Evolutionary conservation across 768 basidiomycete genomes (phyloP).

Genomic region (Psilocybe cubensis): DNA sequence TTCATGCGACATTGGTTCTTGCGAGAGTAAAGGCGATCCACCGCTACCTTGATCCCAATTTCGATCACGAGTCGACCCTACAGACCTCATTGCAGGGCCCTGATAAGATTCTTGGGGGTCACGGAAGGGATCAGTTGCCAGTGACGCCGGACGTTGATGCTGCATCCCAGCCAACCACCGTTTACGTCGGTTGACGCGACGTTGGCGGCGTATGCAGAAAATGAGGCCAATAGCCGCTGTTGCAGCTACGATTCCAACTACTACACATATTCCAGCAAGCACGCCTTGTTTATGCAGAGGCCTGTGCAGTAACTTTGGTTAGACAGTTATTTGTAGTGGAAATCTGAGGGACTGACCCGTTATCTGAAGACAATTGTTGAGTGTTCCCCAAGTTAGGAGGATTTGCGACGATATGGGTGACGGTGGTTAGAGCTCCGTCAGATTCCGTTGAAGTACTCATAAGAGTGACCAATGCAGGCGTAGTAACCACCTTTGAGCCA

Average conservation of each 20-base stretch:
- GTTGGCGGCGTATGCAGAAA: conserved; percentile 46
- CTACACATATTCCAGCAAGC: conserved; percentile 76
- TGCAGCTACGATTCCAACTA: conserved; percentile 59
- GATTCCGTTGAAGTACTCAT: conserved; percentile 47
- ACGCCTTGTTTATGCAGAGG: conserved; percentile 72
- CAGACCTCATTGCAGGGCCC: conserved; percentile 22
- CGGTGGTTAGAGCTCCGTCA: conserved; percentile 47
- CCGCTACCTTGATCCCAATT: conserved; percentile 16
- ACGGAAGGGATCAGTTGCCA: conserved; percentile 39
- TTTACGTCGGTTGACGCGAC: conserved; percentile 37
- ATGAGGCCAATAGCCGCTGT: conserved; percentile 47
- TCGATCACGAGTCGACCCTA: conserved; percentile 8
- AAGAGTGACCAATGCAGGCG: conserved; percentile 51
- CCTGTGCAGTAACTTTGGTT: conserved; percentile 29
- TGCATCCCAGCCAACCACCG: conserved; percentile 41
- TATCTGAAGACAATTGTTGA: conserved; percentile 9
- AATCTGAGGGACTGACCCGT: conserved; percentile 10
- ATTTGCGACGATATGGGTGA: conserved; percentile 59
- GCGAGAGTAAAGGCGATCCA: conserved; percentile 4
- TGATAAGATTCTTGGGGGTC: conserved; percentile 18
- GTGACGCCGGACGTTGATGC: conserved; percentile 31
- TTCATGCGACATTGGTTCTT: conserved; percentile 11
- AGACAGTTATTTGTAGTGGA: background rate
- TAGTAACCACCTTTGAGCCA: conserved; percentile 41
- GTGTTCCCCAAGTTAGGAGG: conserved; percentile 23